phyloP scores from a whole-genome alignment of 768 basidiomycete genomes.

The Naganishia kalamii region DNA sequence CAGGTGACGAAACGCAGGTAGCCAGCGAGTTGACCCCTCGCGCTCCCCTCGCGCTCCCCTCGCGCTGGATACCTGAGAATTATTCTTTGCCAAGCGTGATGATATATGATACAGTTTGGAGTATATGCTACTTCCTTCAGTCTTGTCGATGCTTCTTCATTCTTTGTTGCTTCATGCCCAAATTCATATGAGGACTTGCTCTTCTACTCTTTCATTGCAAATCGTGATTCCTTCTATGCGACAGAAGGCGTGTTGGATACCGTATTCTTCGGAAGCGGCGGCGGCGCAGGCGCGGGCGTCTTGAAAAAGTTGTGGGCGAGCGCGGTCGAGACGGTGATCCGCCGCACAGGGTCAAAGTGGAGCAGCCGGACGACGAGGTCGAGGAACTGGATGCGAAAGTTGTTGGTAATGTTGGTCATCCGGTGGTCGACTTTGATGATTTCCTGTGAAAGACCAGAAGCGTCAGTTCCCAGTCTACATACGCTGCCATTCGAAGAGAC shows the following conservation, averaged over 20 bases:
- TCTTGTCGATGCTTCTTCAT: too few relatives aligned
- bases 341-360: slow-evolving; percentile 79
- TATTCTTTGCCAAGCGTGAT: too few relatives aligned
- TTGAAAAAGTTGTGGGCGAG: slow-evolving; percentile 79
- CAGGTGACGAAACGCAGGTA: too few relatives aligned
- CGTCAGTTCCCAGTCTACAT: slow-evolving; percentile 11
- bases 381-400: slow-evolving; percentile 70
- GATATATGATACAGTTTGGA: too few relatives aligned
- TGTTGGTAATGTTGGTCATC: slow-evolving; percentile 49
- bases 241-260: neutral
- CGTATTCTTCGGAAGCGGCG: slow-evolving; percentile 3
- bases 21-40: too few relatives aligned
- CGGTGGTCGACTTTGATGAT: slow-evolving; percentile 63
- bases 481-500: slow-evolving; percentile 32
- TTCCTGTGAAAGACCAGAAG: slow-evolving; percentile 55
- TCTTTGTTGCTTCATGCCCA: too few relatives aligned
- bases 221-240: neutral
- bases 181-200: too few relatives aligned
- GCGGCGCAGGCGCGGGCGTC: slow-evolving; percentile 23
- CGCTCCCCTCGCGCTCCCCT: too few relatives aligned
- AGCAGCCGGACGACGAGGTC: slow-evolving; percentile 81
- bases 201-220: too few relatives aligned
- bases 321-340: slow-evolving; percentile 81
- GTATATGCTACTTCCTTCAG: too few relatives aligned
- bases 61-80: too few relatives aligned